These are phyloP conservation scores for Tripidium arundinaceum DNA, from an alignment of 202 grass and related monocot genomes.

Conservation along the genomic window DNA sequence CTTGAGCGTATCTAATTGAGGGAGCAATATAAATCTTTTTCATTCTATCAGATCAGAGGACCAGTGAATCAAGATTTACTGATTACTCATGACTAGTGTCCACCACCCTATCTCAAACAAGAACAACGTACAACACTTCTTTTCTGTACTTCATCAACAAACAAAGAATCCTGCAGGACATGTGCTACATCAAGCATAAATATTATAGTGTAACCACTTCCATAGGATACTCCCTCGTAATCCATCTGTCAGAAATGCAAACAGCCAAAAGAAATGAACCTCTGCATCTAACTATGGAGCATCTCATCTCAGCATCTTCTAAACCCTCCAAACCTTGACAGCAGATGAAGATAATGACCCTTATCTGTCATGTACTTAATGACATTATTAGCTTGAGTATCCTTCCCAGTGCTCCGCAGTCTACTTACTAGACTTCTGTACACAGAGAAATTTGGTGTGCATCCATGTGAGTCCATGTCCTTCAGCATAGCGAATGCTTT, in stretches of 20 bases:
- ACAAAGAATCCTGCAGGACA: conserved; percentile 23
- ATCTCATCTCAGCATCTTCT: conserved; percentile 58
- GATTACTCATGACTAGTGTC: neutral
- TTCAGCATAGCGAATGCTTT: conserved; percentile 86
- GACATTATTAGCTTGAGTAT: conserved; percentile 72
- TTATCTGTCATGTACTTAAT: conserved; percentile 88
- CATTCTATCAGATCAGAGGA: conserved; percentile 22
- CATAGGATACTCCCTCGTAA: conserved; percentile 5
- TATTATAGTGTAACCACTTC: conserved; percentile 12
- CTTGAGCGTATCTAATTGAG: neutral
- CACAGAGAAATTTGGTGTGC: conserved; percentile 86
- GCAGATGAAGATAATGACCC: conserved; percentile 92
- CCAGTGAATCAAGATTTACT: neutral
- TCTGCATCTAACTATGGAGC: conserved; percentile 4
- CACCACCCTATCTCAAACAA: conserved; percentile 4
- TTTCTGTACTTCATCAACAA: conserved; percentile 31
- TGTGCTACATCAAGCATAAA: conserved; percentile 22
- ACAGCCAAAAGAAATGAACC: conserved; percentile 32
- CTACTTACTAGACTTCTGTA: conserved; percentile 70
- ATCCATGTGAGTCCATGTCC: conserved; percentile 72
- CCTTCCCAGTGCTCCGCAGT: conserved; percentile 67
- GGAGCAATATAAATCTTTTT: conserved; percentile 4
- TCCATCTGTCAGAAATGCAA: conserved; percentile 31
- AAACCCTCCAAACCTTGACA: conserved; percentile 78
- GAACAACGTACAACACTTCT: conserved; percentile 14